Base-by-base conservation (phyloP, 2,329 filamentous ascomycete species). In the Aureobasidium sp. region DNA sequence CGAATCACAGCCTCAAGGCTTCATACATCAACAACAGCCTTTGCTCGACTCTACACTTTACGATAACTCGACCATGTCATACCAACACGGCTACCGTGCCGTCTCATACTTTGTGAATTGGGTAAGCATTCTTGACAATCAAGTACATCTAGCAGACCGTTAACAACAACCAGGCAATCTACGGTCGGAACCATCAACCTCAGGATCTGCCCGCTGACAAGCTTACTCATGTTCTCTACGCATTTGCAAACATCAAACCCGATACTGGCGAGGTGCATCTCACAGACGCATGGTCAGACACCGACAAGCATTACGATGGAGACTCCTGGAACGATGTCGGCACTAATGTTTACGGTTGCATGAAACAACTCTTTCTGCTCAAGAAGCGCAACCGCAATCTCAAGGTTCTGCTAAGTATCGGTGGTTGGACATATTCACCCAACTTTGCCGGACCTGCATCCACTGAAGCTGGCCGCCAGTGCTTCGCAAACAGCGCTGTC, bases 201-300 rank as follows among this genome's bases (percentile, higher is more conserved):
- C 88, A 95, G 69, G 85, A 95, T 70, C 81, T 97, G 6, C 89
- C 89, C 0, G 84, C 81, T 3, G 83, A 91, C 59, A 87, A 89
- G 60, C 82, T 96, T 43, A 97, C 92, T 0, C 93, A 97, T 69
- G 75, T 97, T 4, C 83, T 96, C 17, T 96, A 96, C 68, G 81
- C 92, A 17, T 97, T 97, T 74, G 93, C 90, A 69, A 95, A 96
- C 71, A 83, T 96, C 61, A 82, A 84, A 4, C 80, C 85, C 2
- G 89, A 93, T 3, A 84, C 81, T 33, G 93, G 93, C 53, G 89
- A 95, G 74, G 90, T 95, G 10, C 82, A 80, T 68, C 77, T 89
- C 8, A 86, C 83, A 1, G 89, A 94, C 67, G 74, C 77, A 1
- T 91, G 82, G 71, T 81, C 88, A 25, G 89, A 92, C 63, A 67